A percentile compares a stretch with the other conserved stretches of the same genome.
phyloP scores from a whole-genome alignment of 768 basidiomycete species.

The Crepidotus variabilis region DNA sequence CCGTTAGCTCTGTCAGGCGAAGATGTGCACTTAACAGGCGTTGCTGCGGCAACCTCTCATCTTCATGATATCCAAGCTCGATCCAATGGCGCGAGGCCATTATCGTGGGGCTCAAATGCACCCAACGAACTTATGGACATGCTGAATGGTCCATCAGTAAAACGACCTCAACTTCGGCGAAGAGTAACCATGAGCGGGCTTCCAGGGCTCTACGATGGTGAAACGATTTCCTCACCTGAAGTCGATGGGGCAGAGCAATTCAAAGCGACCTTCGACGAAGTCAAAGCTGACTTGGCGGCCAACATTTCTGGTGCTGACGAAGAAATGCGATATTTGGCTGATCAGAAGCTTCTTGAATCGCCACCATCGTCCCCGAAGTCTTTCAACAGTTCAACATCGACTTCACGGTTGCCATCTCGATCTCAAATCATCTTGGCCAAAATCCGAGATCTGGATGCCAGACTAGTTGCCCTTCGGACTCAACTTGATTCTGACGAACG shows the following conservation, averaged over 20 bases:
- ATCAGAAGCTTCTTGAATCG: conserved; percentile 7
- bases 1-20: conserved; percentile 62
- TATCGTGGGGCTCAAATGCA: conserved; percentile 41
- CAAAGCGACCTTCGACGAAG: conserved; percentile 80
- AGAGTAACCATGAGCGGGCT: conserved; percentile 27
- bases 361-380: conserved; percentile 15
- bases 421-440: conserved; percentile 55
- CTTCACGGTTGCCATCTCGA: conserved; percentile 43
- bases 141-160: conserved; percentile 26
- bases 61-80: conserved; percentile 60
- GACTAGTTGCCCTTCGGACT: conserved; percentile 47
- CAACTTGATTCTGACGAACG: conserved; percentile 69
- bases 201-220: conserved; percentile 37
- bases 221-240: conserved; percentile 49
- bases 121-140: conserved; percentile 39
- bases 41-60: conserved; percentile 84
- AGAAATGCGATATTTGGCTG: conserved; percentile 9
- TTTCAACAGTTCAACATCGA: conserved; percentile 16
- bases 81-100: conserved; percentile 22
- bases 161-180: conserved; percentile 20
- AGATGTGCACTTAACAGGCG: conserved; percentile 75
- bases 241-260: conserved; percentile 62
- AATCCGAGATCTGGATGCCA: conserved; percentile 60
- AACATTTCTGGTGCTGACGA: conserved; percentile 21
- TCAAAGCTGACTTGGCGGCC: conserved; percentile 80